Evolutionary conservation across 1,284 basidiomycete species (phyloP), one percentile per base, ranked within the genome.

Genomic region (Trichosporon sp.): DNA sequence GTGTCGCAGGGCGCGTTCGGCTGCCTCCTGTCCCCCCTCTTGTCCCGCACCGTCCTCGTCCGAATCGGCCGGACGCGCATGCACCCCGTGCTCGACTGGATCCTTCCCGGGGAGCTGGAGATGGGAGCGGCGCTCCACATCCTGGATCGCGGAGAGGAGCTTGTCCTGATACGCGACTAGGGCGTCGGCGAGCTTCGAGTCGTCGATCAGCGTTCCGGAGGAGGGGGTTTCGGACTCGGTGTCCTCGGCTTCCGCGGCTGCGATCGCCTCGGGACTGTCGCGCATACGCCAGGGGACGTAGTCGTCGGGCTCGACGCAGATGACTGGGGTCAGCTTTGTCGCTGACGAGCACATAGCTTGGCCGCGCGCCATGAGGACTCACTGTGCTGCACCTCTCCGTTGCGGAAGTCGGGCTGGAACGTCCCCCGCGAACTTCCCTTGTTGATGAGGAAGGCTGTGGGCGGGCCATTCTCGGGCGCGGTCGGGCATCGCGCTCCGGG

Each of bases 361-460:
- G 40, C 40, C 40, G 40, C 11, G 3, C 40, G 12, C 10, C 4
- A 43, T 14, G 12, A 43, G 40, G 40, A 78, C 84, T 76, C 59
- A 85, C 84, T 81, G 75, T 84, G 82, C 75, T 85, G 83, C 14
- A 85, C 83, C 74, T 85, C 83, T 67, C 84, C 84, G 71, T 85
- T 85, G 46, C 80, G 78, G 73, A 85, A 84, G 12, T 85, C 83
- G 3, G 76, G 69, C 69, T 85, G 84, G 68, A 82, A 84, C 4
- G 68, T 76, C 8, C 83, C 83, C 37, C 76, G 75, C 1, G 81
- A 77, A 65, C 79, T 81, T 1, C 82, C 83, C 1, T 78, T 69
- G 72, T 85, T 83, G 71, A 84, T 81, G 68, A 85, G 72, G 73
- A 85, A 84, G 3, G 80, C 77, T 11, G 75, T 79, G 0, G 84